Evolutionary conservation across 2,329 filamentous ascomycete species (phyloP), one percentile per base, ranked within the genome.

Genomic region (Epichloe sibirici): DNA sequence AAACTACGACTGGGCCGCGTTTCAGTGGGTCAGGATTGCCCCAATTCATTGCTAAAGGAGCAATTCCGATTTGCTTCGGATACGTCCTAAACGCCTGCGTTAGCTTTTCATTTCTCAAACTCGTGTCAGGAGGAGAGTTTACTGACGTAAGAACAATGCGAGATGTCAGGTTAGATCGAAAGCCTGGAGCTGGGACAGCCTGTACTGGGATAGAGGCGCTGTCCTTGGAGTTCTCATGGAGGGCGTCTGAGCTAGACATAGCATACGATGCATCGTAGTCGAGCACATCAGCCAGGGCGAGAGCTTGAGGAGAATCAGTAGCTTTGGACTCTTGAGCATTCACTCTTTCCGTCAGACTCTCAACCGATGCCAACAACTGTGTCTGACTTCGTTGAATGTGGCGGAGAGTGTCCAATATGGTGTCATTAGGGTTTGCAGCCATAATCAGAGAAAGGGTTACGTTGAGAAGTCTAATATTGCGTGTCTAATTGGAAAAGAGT

Each of bases 11-110:
- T 4, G 91, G 91, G 2, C 91, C 93, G 68, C 91, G 81, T 61
- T 82, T 74, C 53, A 76, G 68, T 40, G 88, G 82, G 65, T 95
- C 87, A 51, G 78, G 71, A 52, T 88, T 81, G 49, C 91, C 91
- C 91, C 91, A 97, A 59, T 86, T 78, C 76, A 97, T 82, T 23
- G 83, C 81, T 49, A 96, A 73, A n/a, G 91, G 90, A 58, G 95
- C 88, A 68, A 97, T 91, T 57, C 91, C 91, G 58, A 88, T 89
- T 71, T 96, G 91, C 61, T 89, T 90, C 31, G 91, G 91, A 69
- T 97, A 96, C 5, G 90, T 95, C 49, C 78, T 81, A 44, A 12
- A 42, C 47, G 57, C 53, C 50, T 51, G 23, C 17, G 17, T 47
- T 4, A 28, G 31, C 17, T 21, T 51, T 37, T 48, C 31, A 31